phyloP scores from a whole-genome alignment of 148 eudicot genomes.

The Hydrangea macrophylla region DNA sequence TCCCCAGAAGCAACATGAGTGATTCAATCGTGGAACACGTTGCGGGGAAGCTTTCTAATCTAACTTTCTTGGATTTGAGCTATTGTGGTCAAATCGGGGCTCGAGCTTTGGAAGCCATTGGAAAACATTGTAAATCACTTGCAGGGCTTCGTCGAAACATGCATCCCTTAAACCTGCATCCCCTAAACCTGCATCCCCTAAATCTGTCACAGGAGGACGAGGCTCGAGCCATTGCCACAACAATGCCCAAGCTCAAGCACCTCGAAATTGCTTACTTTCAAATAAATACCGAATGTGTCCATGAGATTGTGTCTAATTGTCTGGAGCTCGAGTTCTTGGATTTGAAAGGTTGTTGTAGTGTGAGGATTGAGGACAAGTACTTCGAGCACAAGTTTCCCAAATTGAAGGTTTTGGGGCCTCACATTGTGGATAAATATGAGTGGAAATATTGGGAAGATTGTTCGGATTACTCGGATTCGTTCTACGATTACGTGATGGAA shows the following conservation, averaged over 20 bases:
- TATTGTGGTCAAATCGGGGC: constrained; percentile 49
- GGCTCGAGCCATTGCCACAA: constrained; percentile 56
- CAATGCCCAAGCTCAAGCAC: constrained; percentile 68
- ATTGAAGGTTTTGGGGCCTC: constrained; percentile 55
- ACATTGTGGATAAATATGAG: constrained; percentile 50
- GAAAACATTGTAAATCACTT: constrained; percentile 55
- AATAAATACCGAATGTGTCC: constrained; percentile 37
- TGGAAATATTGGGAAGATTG: constrained; percentile 30
- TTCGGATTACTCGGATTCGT: constrained; percentile 52
- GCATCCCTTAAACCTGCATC: constrained; percentile 48
- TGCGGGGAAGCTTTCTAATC: constrained; percentile 39
- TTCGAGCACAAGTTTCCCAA: constrained; percentile 46
- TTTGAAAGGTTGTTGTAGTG: constrained; percentile 75
- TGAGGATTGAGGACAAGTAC: constrained; percentile 47
- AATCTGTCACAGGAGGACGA: constrained; percentile 53
- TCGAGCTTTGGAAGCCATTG: constrained; percentile 54
- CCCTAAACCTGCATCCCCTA: constrained; percentile 23
- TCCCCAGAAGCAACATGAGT: constrained; percentile 54
- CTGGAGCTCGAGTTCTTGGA: constrained; percentile 55
- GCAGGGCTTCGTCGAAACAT: constrained; percentile 57
- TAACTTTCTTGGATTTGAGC: constrained; percentile 59
- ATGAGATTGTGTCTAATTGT: constrained; percentile 53
- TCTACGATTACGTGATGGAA: constrained; percentile 54
- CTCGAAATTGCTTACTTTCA: constrained; percentile 63
- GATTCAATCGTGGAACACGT: constrained; percentile 56